Evolutionary conservation across 2,329 filamentous ascomycete species (phyloP), one percentile per base, ranked within the genome.

Genomic region (Polychaeton citri): DNA sequence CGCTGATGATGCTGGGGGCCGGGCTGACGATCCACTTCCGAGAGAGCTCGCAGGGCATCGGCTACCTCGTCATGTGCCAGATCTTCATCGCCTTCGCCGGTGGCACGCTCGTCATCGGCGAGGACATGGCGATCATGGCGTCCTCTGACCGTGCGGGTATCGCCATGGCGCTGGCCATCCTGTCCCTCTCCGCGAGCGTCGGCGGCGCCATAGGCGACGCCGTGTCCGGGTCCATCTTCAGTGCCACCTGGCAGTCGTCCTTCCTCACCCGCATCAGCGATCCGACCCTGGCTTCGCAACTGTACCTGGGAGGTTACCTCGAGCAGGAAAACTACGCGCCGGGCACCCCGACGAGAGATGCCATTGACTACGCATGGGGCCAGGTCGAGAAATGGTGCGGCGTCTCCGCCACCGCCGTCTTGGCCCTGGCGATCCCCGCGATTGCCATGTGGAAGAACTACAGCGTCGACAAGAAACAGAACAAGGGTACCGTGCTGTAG

Each of bases 61-160:
- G 64, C 21, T 71, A 66, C 52, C 50, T 74, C 6, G 54, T 73
- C 38, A 66, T 72, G 63, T 69, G 65, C 40, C 69, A 73, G 45
- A 64, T 74, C 38, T 64, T 74, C 43, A 68, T 72, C 36, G 69
- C 71, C 13, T 60, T 71, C 39, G 63, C 62, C 9, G 70, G 69
- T 9, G 66, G 66, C 36, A 69, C 68, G 17, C 59, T 73, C 8
- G 64, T 74, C 19, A 64, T 74, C 41, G 62, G 64, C 37, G 59
- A 71, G 43, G 67, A 78, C 40, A 68, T 79, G 44, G 70, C 72
- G 4, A 66, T 76, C 28, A 69, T 77, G 53, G 62, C 52, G 6
- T 48, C 51, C 2, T 43, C 45, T 2, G 48, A 48, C n/a, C 45
- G 47, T 81, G 45, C 47, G 26, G 45, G 58, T 32, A 46, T 60